phyloP scores from a whole-genome alignment of 768 basidiomycete genomes.

The Boletus sp. region DNA sequence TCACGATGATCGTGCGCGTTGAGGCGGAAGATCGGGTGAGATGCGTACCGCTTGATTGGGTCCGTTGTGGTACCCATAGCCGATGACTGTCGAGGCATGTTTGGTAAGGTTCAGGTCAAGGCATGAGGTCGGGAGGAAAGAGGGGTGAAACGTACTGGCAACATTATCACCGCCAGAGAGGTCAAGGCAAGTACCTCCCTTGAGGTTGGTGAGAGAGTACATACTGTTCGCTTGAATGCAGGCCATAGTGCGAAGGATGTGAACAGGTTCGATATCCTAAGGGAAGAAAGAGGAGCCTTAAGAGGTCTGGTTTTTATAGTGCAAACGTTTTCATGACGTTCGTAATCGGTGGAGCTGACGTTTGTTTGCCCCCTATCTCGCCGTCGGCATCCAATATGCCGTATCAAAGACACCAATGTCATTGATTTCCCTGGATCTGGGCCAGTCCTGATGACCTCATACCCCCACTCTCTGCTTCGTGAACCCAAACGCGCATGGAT shows the following conservation, averaged over 20 bases:
- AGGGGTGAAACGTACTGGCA: slow-evolving; percentile 37
- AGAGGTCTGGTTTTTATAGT: neutral
- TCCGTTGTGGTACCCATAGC: slow-evolving; percentile 42
- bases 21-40: neutral
- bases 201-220: slow-evolving; percentile 51
- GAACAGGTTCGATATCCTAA: neutral
- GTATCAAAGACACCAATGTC: neutral
- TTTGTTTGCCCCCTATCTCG: neutral
- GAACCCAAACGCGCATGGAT: neutral
- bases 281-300: neutral
- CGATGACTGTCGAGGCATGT: slow-evolving; percentile 40
- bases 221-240: slow-evolving; percentile 33
- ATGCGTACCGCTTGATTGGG: slow-evolving; percentile 49
- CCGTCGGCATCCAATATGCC: neutral
- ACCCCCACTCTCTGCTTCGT: neutral
- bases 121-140: neutral
- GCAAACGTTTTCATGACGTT: no score
- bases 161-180: slow-evolving; percentile 52
- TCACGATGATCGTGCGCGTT: neutral
- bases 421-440: neutral
- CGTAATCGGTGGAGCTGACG: neutral
- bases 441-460: neutral
- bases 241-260: slow-evolving; percentile 13
- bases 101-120: neutral
- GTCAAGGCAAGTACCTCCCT: slow-evolving; percentile 52